Evolutionary conservation across 331 rosid species (phyloP).

Genomic region (Prunus yedoensis): DNA sequence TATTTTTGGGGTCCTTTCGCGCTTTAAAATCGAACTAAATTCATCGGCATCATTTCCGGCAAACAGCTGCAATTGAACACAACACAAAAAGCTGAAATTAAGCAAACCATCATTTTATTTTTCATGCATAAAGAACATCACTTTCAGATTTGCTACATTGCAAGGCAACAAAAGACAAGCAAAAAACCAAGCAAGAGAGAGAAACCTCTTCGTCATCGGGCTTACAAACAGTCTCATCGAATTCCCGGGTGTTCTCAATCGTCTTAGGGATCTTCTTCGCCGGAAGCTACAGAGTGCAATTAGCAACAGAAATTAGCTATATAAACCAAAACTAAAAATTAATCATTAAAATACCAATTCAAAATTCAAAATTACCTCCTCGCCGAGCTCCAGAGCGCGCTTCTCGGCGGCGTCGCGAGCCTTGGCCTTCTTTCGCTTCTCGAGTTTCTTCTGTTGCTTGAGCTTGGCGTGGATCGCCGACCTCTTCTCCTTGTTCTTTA

Average conservation of each 20-base stretch:
- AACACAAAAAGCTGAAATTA: background rate
- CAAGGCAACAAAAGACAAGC: background rate
- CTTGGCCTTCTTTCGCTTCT: constrained; percentile 69
- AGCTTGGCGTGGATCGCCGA: constrained; percentile 70
- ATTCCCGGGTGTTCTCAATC: constrained; percentile 91
- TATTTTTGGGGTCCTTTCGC: constrained; percentile 53
- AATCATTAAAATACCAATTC: background rate
- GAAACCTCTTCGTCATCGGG: constrained; percentile 86
- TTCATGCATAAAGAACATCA: background rate
- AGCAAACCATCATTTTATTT: background rate
- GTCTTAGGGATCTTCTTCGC: constrained; percentile 67
- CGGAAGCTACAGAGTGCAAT: constrained; percentile 51
- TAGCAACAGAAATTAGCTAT: constrained; percentile 4
- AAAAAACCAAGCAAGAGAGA: background rate
- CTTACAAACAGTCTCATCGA: constrained; percentile 79
- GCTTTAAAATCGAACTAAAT: constrained; percentile 61
- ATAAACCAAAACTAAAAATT: background rate
- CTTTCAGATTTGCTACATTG: background rate
- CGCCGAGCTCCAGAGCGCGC: constrained; percentile 90
- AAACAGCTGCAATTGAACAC: constrained; percentile 57
- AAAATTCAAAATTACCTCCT: constrained; percentile 49
- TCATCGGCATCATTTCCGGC: constrained; percentile 90
- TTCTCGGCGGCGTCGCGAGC: constrained; percentile 73
- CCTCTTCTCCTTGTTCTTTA: constrained; percentile 89
- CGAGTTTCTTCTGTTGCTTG: constrained; percentile 80